Conservation (phyloP, 129 eudicot genomes). For the Oenanthe sinensis region DNA sequence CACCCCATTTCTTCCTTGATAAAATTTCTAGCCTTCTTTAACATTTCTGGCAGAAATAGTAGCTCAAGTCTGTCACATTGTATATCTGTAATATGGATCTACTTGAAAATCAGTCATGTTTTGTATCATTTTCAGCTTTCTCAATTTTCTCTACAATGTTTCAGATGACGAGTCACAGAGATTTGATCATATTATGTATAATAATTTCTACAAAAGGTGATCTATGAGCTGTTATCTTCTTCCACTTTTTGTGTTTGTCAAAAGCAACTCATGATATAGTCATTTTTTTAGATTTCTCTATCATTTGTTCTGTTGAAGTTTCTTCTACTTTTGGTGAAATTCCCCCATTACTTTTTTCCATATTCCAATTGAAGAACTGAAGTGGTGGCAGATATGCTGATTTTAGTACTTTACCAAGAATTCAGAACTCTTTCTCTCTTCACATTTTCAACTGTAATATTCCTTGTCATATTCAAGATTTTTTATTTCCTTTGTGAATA, state of each 20-base stretch:
- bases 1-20: not conserved
- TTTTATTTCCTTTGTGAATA: not conserved
- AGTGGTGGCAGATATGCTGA: constrained; percentile 23
- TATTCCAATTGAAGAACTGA: not conserved
- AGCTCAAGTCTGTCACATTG: constrained; percentile 1
- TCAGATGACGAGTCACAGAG: not conserved
- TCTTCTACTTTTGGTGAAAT: constrained; percentile 17
- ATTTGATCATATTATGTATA: not conserved
- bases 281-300: not conserved
- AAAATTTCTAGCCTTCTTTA: not conserved
- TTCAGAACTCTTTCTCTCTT: not conserved
- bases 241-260: constrained; percentile 24
- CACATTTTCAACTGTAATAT: not conserved
- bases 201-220: constrained; percentile 14
- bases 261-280: constrained; percentile 19
- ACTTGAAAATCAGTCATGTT: constrained; percentile 12
- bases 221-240: constrained; percentile 18
- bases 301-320: constrained; percentile 16
- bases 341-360: constrained; percentile 8
- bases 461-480: not conserved
- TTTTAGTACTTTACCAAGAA: constrained; percentile 9
- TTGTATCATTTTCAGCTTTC: not conserved
- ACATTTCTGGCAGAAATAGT: constrained; percentile 8
- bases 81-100: constrained; percentile 3
- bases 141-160: not conserved